Evolutionary conservation across 2,329 filamentous ascomycete species (phyloP).

Genomic region (Fusarium setosum): DNA sequence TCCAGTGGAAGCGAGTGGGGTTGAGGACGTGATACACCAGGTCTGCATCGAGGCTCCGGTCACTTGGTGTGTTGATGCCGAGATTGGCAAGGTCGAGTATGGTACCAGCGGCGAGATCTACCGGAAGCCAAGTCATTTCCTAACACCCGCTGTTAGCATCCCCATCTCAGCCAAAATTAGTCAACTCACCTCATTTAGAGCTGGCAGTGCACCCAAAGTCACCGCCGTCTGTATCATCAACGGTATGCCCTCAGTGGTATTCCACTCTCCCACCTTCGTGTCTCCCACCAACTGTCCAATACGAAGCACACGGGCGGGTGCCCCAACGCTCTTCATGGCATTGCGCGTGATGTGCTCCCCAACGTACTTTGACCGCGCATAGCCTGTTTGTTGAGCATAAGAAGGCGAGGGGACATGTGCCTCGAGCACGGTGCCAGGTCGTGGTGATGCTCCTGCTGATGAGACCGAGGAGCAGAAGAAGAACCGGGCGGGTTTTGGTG

Average conservation of each 20-base stretch:
- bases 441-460: constrained; percentile 45
- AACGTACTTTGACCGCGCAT: constrained; percentile 54
- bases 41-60: constrained; percentile 12
- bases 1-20: constrained; percentile 58
- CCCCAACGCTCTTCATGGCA: constrained; percentile 44
- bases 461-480: constrained; percentile 64
- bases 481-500: constrained; percentile 44
- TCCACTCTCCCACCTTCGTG: constrained; percentile 60
- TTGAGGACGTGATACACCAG: constrained; percentile 38
- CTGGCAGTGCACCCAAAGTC: constrained; percentile 59
- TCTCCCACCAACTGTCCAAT: constrained; percentile 64
- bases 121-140: constrained; percentile 40
- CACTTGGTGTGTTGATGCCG: neutral
- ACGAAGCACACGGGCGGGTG: constrained; percentile 51
- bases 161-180: fast-evolving
- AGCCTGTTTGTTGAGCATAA: constrained; percentile 56
- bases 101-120: constrained; percentile 26
- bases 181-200: constrained; percentile 51
- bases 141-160: neutral
- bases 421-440: constrained; percentile 50
- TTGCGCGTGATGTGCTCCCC: constrained; percentile 51
- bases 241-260: constrained; percentile 62
- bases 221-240: constrained; percentile 61
- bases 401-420: constrained; percentile 44
- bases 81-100: constrained; percentile 30